These are phyloP conservation scores for Pholiota adiposa DNA, from an alignment of 1,284 basidiomycete species.

Conservation along the genomic window DNA sequence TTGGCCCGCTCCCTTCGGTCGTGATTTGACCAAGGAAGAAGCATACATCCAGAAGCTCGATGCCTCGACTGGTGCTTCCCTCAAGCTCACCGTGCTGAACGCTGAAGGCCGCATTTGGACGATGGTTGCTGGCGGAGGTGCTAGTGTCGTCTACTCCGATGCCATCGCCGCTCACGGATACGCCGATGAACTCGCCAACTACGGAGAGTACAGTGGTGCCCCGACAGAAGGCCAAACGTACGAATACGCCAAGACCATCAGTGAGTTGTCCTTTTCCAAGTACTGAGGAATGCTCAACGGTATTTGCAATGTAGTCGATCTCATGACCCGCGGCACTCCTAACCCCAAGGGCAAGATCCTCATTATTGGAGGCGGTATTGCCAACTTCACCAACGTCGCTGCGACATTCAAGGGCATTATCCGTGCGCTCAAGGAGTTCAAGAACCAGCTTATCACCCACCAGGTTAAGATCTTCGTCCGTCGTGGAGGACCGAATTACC, in stretches of 20 bases:
- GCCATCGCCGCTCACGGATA: constrained; percentile 97
- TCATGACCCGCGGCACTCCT: constrained; percentile 91
- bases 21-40: constrained; percentile 98
- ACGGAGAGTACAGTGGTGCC: constrained; percentile 99
- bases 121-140: constrained; percentile 95
- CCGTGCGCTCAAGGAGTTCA: constrained; percentile 94
- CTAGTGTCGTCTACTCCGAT: constrained; percentile 88
- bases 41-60: constrained; percentile 99
- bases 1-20: constrained; percentile 98
- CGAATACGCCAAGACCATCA: constrained; percentile 99
- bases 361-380: constrained; percentile 99
- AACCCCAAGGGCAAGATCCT: constrained; percentile 93
- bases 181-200: constrained; percentile 98
- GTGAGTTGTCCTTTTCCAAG: constrained; percentile 46
- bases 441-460: constrained; percentile 83
- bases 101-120: constrained; percentile 97
- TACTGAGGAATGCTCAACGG: background rate
- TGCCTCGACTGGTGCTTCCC: constrained; percentile 94
- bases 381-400: constrained; percentile 99
- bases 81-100: constrained; percentile 98
- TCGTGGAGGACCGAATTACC: constrained; percentile 99
- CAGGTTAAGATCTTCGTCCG: constrained; percentile 94
- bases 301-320: constrained; percentile 61
- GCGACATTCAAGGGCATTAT: constrained; percentile 99
- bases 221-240: constrained; percentile 99